A percentile compares a stretch with the other conserved stretches of the same genome.
Conservation (phyloP, 2,329 filamentous ascomycete species). For the Fusarium torulosum region DNA sequence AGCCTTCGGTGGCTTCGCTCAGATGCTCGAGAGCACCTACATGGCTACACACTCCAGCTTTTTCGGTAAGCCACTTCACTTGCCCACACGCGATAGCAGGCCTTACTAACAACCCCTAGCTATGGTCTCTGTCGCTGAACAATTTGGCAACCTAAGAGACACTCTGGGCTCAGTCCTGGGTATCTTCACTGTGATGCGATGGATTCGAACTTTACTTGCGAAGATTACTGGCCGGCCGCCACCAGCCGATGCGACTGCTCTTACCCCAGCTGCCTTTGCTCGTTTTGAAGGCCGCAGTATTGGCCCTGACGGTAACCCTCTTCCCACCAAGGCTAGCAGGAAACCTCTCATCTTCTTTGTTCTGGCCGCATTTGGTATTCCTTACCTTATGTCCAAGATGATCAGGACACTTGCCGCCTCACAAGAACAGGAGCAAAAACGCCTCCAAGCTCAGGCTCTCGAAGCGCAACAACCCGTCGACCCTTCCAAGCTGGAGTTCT, state of each 20-base stretch:
- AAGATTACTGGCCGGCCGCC: constrained; percentile 93
- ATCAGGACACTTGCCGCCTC: constrained; percentile 86
- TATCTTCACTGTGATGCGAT: constrained; percentile 95
- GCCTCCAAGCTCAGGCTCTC: constrained; percentile 64
- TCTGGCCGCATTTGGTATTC: constrained; percentile 91
- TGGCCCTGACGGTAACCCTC: constrained; percentile 72
- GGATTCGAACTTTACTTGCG: constrained; percentile 90
- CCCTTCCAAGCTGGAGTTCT: constrained; percentile 94
- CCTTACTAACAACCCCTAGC: constrained; percentile 63
- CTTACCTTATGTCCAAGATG: constrained; percentile 96
- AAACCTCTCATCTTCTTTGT: constrained; percentile 98
- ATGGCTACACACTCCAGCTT: constrained; percentile 99
- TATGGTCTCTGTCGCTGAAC: constrained; percentile 98
- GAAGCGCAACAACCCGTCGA: constrained; percentile 74
- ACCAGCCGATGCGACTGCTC: constrained; percentile 85
- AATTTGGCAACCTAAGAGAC: constrained; percentile 92
- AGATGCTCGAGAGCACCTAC: constrained; percentile 99
- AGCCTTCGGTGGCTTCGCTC: constrained; percentile 96
- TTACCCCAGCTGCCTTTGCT: constrained; percentile 93
- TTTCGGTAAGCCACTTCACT: constrained; percentile 75
- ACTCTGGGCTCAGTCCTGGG: constrained; percentile 93
- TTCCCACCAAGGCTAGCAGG: constrained; percentile 80
- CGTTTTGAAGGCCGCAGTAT: constrained; percentile 80
- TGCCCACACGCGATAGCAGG: not conserved
- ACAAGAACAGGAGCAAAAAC: constrained; percentile 83